These are phyloP conservation scores for Populus simonii DNA, from an alignment of 345 rosid species.

Conservation along the genomic window DNA sequence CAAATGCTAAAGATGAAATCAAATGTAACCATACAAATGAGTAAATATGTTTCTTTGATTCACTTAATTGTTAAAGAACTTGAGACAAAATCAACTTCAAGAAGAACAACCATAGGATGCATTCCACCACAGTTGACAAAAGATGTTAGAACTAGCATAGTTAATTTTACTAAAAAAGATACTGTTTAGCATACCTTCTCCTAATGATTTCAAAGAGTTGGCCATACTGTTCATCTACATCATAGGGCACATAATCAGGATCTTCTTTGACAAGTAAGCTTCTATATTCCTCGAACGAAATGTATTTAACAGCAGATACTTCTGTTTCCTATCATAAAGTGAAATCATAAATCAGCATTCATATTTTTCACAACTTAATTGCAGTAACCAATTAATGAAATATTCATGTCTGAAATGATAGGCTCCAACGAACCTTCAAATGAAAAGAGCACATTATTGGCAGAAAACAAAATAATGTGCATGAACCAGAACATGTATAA, in stretches of 20 bases:
- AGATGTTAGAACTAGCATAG: neutral
- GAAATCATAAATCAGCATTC: conserved; percentile 11
- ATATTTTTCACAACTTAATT: conserved; percentile 11
- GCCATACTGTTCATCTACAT: conserved; percentile 63
- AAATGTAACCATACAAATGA: neutral
- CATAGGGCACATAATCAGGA: conserved; percentile 77
- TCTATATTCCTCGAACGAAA: conserved; percentile 58
- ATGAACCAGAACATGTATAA: neutral
- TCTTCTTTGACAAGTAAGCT: conserved; percentile 59
- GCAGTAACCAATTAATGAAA: neutral
- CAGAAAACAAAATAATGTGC: neutral
- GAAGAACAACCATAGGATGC: neutral
- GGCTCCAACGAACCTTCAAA: neutral
- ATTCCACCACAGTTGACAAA: neutral
- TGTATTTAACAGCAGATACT: conserved; percentile 86
- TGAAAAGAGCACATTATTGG: neutral
- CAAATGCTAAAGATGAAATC: neutral
- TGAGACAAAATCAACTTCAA: neutral
- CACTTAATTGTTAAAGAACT: neutral
- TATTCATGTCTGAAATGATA: neutral
- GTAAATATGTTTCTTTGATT: neutral
- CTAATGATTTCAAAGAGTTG: conserved; percentile 64
- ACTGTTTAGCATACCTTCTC: conserved; percentile 49
- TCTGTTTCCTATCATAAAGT: conserved; percentile 57
- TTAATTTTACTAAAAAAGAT: neutral